These are phyloP conservation scores for Lindgomyces ingoldianus DNA, from an alignment of 495 filamentous ascomycete genomes.

Conservation along the genomic window DNA sequence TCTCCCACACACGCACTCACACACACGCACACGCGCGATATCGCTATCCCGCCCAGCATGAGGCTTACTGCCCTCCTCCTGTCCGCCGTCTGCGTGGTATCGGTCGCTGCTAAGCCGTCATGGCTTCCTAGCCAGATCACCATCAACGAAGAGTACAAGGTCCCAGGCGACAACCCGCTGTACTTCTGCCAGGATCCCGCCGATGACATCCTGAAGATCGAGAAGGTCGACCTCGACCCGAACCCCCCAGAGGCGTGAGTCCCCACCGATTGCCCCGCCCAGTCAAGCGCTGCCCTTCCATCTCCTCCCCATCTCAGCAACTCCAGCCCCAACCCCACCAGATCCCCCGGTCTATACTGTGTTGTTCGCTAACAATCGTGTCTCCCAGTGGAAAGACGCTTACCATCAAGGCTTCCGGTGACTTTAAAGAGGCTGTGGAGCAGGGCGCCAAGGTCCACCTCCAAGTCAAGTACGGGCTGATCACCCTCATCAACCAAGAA, in stretches of 20 bases:
- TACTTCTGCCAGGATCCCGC: slow-evolving; percentile 68
- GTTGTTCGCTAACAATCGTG: not conserved
- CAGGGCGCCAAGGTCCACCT: slow-evolving; percentile 77
- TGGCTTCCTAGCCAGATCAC: slow-evolving; percentile 37
- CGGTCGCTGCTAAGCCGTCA: slow-evolving; percentile 21
- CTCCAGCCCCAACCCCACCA: not conserved
- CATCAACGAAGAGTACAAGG: slow-evolving; percentile 44
- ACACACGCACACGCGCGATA: not conserved
- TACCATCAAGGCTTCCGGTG: slow-evolving; percentile 74
- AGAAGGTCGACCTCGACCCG: slow-evolving; percentile 75
- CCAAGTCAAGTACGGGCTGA: slow-evolving; percentile 90
- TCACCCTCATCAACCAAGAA: slow-evolving; percentile 76
- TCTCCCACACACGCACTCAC: not conserved
- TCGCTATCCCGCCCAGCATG: slow-evolving; percentile 16
- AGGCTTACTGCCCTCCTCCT: slow-evolving; percentile 29
- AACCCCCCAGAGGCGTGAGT: slow-evolving; percentile 89
- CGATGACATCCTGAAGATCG: slow-evolving; percentile 66
- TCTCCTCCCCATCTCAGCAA: not conserved
- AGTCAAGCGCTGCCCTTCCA: not conserved
- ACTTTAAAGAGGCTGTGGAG: slow-evolving; percentile 65
- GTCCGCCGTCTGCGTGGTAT: slow-evolving; percentile 11
- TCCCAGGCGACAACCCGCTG: slow-evolving; percentile 77
- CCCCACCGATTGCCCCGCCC: too few relatives aligned
- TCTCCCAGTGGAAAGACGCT: slow-evolving; percentile 73
- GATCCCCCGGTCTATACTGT: not conserved